Evolutionary conservation across 257 asterid genomes (phyloP), one percentile per base, ranked within the genome.

Genomic region (Solanum acaule): DNA sequence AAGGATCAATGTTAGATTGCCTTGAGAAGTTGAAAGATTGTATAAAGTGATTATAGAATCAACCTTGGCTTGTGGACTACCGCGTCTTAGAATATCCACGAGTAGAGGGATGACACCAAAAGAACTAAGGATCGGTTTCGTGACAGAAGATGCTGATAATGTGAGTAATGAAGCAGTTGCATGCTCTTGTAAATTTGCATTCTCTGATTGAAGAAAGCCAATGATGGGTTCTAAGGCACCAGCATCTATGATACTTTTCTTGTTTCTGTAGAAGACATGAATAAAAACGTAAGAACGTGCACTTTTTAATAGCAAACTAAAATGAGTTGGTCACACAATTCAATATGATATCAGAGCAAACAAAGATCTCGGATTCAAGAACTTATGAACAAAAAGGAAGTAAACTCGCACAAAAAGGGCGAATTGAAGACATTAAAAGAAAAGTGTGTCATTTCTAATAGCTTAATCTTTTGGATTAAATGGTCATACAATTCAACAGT

Each of bases 141-240:
- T 97, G 87, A 89, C 86, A n/a, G 98, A 86, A 37, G 97, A 94
- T 37, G 98, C 99, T 33, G 99, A 97, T 44, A 97, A 89, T 25
- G 99, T 97, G 88, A 97, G 96, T 88, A 97, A 90, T 52, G 98
- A 92, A n/a, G 98, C 98, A 84, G 94, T 93, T 38, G 99, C 98
- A 52, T 94, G 92, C 89, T 94, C 98, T 65, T 94, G 96, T 87
- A 97, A 85, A 75, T 89, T 79, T 85, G 63, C 40, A 85, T 93
- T 91, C 68, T 92, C 94, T 0, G 98, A 94, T 88, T 87, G 93
- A 52, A 97, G 99, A 92, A 97, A 94, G 75, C 89, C 77, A 35
- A 94, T 91, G 8, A 97, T 93, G 2, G 99, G 98, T 67, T 94
- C 92, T 22, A 97, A 86, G 33, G 98, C 98, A 34, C 99, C 99